These are phyloP conservation scores for Triticum monococcum DNA, from an alignment of 176 grass and related monocot species.

Conservation along the genomic window DNA sequence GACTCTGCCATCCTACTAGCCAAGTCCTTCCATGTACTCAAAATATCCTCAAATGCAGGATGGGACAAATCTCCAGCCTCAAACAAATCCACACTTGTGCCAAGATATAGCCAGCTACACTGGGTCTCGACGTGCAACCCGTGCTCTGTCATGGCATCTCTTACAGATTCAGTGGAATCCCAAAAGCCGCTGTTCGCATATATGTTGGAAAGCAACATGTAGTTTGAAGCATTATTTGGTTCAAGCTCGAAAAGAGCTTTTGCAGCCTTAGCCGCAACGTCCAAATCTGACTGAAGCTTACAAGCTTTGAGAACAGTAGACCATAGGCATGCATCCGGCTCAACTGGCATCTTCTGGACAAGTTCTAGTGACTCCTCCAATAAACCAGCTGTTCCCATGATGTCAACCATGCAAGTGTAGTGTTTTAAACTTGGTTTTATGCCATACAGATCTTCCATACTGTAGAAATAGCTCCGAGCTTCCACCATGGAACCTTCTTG, in stretches of 20 bases:
- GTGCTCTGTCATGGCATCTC: constrained; percentile 44
- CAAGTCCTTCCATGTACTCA: constrained; percentile 44
- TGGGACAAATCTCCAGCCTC: constrained; percentile 62
- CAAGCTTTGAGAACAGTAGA: constrained; percentile 67
- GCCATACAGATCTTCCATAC: constrained; percentile 55
- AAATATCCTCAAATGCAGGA: constrained; percentile 46
- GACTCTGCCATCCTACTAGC: constrained; percentile 50
- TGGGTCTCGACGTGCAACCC: constrained; percentile 47
- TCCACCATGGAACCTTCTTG: constrained; percentile 54
- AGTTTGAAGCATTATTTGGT: constrained; percentile 63
- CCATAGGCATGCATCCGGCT: constrained; percentile 71
- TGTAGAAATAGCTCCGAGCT: constrained; percentile 49
- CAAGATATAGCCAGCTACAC: constrained; percentile 50
- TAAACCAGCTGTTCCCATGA: constrained; percentile 57
- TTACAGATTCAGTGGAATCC: constrained; percentile 53
- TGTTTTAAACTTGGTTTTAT: constrained; percentile 66
- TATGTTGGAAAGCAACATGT: constrained; percentile 59
- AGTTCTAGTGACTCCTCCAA: constrained; percentile 54
- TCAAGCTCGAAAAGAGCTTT: constrained; percentile 68
- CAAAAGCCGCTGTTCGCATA: constrained; percentile 56
- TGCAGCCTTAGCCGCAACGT: constrained; percentile 58
- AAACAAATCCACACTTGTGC: constrained; percentile 39
- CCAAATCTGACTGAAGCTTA: constrained; percentile 58
- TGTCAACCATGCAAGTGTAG: constrained; percentile 73
- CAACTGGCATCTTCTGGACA: constrained; percentile 54